Evolutionary conservation across 1,284 basidiomycete genomes (phyloP).

Genomic region (Rhodotorula mucilaginosa): DNA sequence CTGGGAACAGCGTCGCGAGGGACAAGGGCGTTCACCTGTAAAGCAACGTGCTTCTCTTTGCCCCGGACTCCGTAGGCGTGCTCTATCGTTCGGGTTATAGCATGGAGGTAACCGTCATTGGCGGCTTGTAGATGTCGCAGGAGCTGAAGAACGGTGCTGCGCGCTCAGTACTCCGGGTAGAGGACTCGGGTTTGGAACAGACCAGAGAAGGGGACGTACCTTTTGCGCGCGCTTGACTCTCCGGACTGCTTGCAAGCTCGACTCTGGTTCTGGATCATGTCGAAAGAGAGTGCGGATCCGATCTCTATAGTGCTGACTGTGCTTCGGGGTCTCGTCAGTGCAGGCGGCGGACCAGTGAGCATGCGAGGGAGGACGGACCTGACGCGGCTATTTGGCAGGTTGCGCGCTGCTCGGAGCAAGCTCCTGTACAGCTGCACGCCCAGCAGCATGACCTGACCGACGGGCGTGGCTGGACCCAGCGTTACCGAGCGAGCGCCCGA

Average conservation of each 20-base stretch:
- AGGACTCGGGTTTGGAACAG: neutral
- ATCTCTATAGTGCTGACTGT: conserved; percentile 23
- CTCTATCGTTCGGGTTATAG: conserved; percentile 64
- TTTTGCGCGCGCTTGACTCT: conserved; percentile 25
- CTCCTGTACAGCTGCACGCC: conserved; percentile 11
- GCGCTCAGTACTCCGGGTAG: neutral
- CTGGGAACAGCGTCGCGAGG: neutral
- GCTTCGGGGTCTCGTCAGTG: neutral
- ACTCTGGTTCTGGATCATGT: neutral
- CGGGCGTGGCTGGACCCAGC: no score
- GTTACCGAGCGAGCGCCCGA: neutral
- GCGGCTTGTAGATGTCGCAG: conserved; percentile 60
- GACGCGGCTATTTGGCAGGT: conserved; percentile 1
- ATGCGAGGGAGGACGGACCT: neutral
- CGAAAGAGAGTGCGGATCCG: conserved; percentile 13
- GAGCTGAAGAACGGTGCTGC: conserved; percentile 53
- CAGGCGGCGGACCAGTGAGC: neutral
- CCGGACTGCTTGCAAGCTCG: conserved; percentile 1
- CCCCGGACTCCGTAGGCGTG: conserved; percentile 76
- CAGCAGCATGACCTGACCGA: conserved; percentile 4
- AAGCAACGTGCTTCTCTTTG: conserved; percentile 46
- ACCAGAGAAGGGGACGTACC: conserved; percentile 2
- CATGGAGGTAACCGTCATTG: conserved; percentile 56
- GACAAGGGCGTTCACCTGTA: conserved; percentile 18
- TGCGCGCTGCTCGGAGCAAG: conserved; percentile 8